Percentiles rank a stretch among this genome's conserved stretches.
Conservation (phyloP, 306 rosid species). For the Lotus japonicus region DNA sequence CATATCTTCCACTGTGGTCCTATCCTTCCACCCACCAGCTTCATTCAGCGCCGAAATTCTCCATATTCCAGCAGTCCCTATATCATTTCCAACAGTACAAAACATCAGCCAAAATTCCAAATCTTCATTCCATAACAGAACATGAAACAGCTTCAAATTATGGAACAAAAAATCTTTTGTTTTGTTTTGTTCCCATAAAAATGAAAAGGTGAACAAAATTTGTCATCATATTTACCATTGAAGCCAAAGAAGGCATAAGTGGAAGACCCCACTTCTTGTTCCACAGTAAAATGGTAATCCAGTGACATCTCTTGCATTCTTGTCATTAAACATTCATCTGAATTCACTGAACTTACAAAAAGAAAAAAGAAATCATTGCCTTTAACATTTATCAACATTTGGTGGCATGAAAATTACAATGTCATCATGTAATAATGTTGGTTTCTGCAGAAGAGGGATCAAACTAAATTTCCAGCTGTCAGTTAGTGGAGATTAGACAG, state of each 20-base stretch:
- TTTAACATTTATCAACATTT: conserved; percentile 20
- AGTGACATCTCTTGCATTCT: conserved; percentile 97
- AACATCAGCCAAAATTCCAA: background rate
- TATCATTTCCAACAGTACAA: background rate
- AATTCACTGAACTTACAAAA: conserved; percentile 48
- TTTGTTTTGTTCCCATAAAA: background rate
- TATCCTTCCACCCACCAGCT: conserved; percentile 98
- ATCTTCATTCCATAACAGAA: background rate
- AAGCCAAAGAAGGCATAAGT: conserved; percentile 88
- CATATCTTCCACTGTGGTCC: conserved; percentile 98
- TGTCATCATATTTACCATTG: conserved; percentile 48
- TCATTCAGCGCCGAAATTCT: conserved; percentile 81
- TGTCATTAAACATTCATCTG: conserved; percentile 88
- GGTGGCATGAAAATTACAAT: conserved; percentile 10
- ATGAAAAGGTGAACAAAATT: background rate
- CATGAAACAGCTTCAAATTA: background rate
- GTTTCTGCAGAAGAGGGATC: conserved; percentile 10
- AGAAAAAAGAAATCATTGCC: background rate
- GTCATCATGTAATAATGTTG: background rate
- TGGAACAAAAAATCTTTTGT: background rate
- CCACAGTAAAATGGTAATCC: conserved; percentile 91
- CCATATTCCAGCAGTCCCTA: conserved; percentile 99
- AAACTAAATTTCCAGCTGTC: no score
- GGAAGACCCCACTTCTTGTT: conserved; percentile 96
- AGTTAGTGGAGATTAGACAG: conserved; percentile 31